These are phyloP conservation scores for Microsporum audouinii DNA, from an alignment of 2,329 filamentous ascomycete species.

Conservation along the genomic window DNA sequence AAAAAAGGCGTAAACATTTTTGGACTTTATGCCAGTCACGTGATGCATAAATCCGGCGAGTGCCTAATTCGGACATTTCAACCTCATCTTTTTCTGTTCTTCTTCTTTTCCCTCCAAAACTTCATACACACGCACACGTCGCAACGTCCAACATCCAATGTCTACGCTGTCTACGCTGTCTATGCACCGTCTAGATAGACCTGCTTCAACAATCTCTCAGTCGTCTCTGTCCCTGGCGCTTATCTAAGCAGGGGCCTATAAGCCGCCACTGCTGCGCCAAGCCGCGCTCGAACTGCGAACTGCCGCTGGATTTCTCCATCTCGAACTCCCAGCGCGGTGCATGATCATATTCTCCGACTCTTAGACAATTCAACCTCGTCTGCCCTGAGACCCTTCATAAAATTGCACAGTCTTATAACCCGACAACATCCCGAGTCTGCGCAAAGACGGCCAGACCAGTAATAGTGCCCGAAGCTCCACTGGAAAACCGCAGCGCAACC, in stretches of 20 bases:
- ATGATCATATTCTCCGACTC: constrained; percentile 2
- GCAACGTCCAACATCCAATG: not conserved
- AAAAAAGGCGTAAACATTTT: not conserved
- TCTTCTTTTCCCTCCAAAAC: not conserved
- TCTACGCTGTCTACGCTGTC: not conserved
- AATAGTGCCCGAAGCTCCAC: not conserved
- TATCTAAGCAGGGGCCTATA: constrained; percentile 1
- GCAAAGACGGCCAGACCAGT: constrained; percentile 1
- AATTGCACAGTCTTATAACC: not conserved
- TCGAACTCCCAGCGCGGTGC: not conserved
- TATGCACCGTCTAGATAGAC: not conserved
- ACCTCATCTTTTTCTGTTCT: not conserved
- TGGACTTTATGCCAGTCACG: not conserved
- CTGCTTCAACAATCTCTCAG: not conserved
- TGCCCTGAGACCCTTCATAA: not conserved
- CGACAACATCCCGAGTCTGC: not conserved
- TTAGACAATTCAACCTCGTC: not conserved
- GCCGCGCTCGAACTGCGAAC: constrained; percentile 2
- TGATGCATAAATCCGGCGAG: not conserved
- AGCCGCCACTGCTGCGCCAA: constrained; percentile 1
- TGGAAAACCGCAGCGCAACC: constrained; percentile 1
- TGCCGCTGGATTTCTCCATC: constrained; percentile 4
- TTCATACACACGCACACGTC: not conserved
- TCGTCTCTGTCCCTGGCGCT: not conserved
- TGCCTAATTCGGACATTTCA: not conserved